phyloP scores from a whole-genome alignment of 495 filamentous ascomycete genomes.

The Xylaria palmicola region DNA sequence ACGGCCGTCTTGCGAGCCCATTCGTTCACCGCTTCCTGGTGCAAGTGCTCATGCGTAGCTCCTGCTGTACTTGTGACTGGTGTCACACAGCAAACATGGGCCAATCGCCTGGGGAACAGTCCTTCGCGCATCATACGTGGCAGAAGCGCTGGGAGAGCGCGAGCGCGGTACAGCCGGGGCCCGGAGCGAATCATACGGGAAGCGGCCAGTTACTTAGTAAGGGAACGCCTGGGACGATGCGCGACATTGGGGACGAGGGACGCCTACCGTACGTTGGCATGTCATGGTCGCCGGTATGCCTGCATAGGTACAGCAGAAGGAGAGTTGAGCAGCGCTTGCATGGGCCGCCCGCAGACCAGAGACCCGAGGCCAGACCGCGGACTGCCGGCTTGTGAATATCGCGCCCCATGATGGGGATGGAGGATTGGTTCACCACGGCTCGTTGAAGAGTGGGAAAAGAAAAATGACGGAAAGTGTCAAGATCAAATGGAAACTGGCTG shows the following conservation, averaged over 20 bases:
- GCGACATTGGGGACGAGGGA: conserved; percentile 7
- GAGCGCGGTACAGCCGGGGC: background rate
- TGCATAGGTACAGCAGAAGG: no score
- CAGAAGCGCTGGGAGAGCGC: background rate
- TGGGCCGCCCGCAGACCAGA: no score
- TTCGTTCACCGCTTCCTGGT: conserved; percentile 14
- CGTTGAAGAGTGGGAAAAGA: no score
- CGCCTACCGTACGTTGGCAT: background rate
- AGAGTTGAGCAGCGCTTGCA: no score
- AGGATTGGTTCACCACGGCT: no score
- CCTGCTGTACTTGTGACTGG: background rate
- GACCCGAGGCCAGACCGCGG: no score
- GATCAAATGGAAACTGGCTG: no score
- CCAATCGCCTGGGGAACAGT: conserved; percentile 10
- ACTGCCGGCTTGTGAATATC: no score
- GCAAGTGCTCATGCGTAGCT: conserved; percentile 1
- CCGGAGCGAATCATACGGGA: conserved; percentile 2
- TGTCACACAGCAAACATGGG: background rate
- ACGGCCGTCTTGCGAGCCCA: background rate
- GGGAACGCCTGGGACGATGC: background rate
- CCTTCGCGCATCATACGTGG: conserved; percentile 14
- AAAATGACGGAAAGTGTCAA: no score
- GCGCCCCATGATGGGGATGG: no score
- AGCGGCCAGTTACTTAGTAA: background rate
- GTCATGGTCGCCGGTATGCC: background rate